Evolutionary conservation across 2,329 filamentous ascomycete genomes (phyloP), one percentile per base, ranked within the genome.

Genomic region (Aspergillus clavatus): DNA sequence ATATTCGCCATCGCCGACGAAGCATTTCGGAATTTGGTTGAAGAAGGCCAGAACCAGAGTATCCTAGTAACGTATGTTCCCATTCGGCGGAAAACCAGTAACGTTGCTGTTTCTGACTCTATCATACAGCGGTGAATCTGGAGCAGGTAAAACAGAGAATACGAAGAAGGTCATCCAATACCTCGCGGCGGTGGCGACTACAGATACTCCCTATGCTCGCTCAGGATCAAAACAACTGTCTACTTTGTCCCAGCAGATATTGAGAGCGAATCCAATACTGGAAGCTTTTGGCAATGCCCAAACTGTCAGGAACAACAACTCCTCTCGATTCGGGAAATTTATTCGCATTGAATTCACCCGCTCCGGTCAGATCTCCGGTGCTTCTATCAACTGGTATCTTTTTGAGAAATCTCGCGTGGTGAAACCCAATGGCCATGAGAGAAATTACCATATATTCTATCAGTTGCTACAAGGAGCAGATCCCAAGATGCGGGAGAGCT

Each of bases 111-210:
- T 37, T 11, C 39, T 43, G 16, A 52, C 40, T 21, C 31, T 27
- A 1, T 11, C 6, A 29, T 24, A 39, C 43, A 78, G 76, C 2
- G 93, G 93, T 69, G 93, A 98, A 72, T 98, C 93, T 14, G 93
- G 93, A 63, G 93, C 93, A 26, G 93, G 93, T 57, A 98, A 98
- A 72, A 98, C 93, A 0, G 93, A 98, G 66, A 98, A 98, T 65
- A 98, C 93, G 12, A 98, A 98, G 65, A 98, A 98, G 67, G 93
- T 98, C 56, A 98, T 98, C 44, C 94, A 98, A 61, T 98, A 98
- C 62, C 81, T 98, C 35, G 93, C 93, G 11, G 89, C 93, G 1
- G 93, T 98, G 37, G 93, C 93, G 7, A 86, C 87, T 33, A 82
- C 87, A 0, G 91, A 97, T 48, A 83, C 84, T 0, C 78, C 84